Base-by-base conservation (phyloP, 2,329 filamentous ascomycete species). In the Clonostachys chloroleuca region DNA sequence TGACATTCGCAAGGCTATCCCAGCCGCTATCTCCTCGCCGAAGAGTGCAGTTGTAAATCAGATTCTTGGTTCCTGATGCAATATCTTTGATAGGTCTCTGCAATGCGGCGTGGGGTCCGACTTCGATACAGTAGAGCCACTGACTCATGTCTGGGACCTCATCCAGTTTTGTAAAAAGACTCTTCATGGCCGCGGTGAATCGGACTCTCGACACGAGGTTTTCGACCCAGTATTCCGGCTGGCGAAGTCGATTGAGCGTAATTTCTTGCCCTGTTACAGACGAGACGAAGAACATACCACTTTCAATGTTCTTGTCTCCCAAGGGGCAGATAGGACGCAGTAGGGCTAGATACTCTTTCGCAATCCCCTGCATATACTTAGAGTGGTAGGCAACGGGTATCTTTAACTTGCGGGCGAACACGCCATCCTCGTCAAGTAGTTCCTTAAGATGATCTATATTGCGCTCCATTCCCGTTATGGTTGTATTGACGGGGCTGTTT, bases 151-250 rank as follows among this genome's bases (percentile, higher is more conserved):
- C 24, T 24, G 24, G 24, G 6, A 53, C 40, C 6, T 24, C 24
- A 2, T 24, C 7, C 24, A 24, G 24, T 24, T 24, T 24, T 9
- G 24, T 8, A 34, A 30, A 42, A n/a, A 46, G 13, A 10, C 6
- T 18, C 4, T 36, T 14, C 5, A 8, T 56, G 1, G 66, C 65
- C 34, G 62, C 51, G 5, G 51, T 56, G 50, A 70, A 70, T 3
- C 55, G 48, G 1, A 69, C 66, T 4, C 63, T 56, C 3, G 53
- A 55, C 5, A 53, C 50, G 55, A 69, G 56, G 46, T 70, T 70
- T 16, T 59, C 52, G 1, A 49, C 50, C 67, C 67, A 70, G 47
- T 69, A 68, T 24, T 24, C 24, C 2, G 24, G 24, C 24, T 24
- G 24, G 24, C 24, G 24, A 24, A 24, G 24, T 24, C 24, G 24